These are phyloP conservation scores for Blastobotrys robertii DNA, from an alignment of 805 yeast genomes.

Conservation along the genomic window DNA sequence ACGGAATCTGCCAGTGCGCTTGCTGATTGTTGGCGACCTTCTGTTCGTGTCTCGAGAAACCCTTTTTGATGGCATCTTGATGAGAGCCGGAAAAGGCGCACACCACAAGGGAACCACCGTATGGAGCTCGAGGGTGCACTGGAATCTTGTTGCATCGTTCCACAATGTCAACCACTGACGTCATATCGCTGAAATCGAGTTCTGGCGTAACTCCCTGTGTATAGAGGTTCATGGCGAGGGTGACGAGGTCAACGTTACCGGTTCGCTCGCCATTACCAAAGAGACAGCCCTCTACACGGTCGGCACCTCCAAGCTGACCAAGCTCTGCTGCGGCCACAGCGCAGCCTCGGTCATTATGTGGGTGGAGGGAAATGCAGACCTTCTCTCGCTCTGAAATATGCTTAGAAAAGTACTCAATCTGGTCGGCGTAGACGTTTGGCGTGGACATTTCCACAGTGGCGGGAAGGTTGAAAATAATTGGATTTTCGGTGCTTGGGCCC, in stretches of 20 bases:
- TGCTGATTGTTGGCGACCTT: constrained; percentile 28
- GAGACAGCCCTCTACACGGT: constrained; percentile 76
- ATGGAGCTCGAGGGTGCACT: constrained; percentile 69
- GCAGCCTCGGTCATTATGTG: constrained; percentile 81
- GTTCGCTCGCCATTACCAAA: constrained; percentile 86
- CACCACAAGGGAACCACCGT: constrained; percentile 74
- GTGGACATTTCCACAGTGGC: constrained; percentile 79
- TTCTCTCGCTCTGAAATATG: constrained; percentile 56
- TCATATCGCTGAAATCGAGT: constrained; percentile 61
- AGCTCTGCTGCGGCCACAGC: constrained; percentile 85
- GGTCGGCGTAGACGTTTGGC: constrained; percentile 79
- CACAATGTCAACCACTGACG: constrained; percentile 56
- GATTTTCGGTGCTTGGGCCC: constrained; percentile 55
- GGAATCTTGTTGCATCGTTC: constrained; percentile 78
- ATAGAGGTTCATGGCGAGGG: constrained; percentile 65
- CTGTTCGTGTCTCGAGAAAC: constrained; percentile 38
- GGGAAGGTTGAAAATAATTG: constrained; percentile 72
- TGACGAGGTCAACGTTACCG: constrained; percentile 75
- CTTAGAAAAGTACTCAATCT: constrained; percentile 62
- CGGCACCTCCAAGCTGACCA: constrained; percentile 79
- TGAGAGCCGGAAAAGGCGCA: constrained; percentile 83
- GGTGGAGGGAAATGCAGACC: constrained; percentile 67
- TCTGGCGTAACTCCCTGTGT: constrained; percentile 70
- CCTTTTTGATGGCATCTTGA: constrained; percentile 83
- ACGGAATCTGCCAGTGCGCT: constrained; percentile 60